Percentiles rank a stretch among this genome's conserved stretches.
Conservation (phyloP, 2,329 filamentous ascomycete species). For the Penicillium sumatraense region DNA sequence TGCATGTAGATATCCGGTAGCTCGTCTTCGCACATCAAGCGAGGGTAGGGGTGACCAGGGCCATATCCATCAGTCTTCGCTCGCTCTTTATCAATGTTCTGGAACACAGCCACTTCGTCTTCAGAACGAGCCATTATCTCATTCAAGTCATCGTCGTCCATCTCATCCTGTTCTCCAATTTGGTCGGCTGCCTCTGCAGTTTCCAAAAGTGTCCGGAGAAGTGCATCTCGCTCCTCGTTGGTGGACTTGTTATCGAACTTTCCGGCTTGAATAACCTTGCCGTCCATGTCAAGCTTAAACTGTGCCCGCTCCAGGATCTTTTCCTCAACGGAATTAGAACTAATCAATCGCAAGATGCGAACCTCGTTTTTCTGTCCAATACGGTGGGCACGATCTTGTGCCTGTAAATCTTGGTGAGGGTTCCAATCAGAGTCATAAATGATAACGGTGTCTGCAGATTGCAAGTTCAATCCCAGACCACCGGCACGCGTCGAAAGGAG, state of each 20-base stretch:
- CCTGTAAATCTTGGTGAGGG: constrained; percentile 97
- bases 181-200: constrained; percentile 70
- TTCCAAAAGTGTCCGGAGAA: constrained; percentile 91
- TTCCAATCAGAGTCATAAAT: constrained; percentile 99
- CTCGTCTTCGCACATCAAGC: constrained; percentile 85
- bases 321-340: constrained; percentile 95
- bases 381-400: constrained; percentile 99
- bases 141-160: constrained; percentile 98
- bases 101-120: constrained; percentile 76
- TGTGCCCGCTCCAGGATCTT: constrained; percentile 97
- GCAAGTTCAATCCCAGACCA: constrained; percentile 94
- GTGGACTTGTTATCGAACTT: constrained; percentile 99
- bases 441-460: constrained; percentile 98
- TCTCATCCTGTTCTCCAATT: constrained; percentile 89
- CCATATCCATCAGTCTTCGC: constrained; percentile 72
- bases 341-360: constrained; percentile 92
- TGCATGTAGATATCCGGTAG: constrained; percentile 92
- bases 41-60: constrained; percentile 67
- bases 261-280: constrained; percentile 98
- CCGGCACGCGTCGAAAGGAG: constrained; percentile 97
- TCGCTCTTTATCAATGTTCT: constrained; percentile 80
- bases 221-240: constrained; percentile 95
- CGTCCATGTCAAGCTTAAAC: constrained; percentile 98
- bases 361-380: constrained; percentile 99
- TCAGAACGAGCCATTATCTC: constrained; percentile 90